These are phyloP conservation scores for Geranium incanum DNA, from an alignment of 441 rosid species.

Conservation along the genomic window DNA sequence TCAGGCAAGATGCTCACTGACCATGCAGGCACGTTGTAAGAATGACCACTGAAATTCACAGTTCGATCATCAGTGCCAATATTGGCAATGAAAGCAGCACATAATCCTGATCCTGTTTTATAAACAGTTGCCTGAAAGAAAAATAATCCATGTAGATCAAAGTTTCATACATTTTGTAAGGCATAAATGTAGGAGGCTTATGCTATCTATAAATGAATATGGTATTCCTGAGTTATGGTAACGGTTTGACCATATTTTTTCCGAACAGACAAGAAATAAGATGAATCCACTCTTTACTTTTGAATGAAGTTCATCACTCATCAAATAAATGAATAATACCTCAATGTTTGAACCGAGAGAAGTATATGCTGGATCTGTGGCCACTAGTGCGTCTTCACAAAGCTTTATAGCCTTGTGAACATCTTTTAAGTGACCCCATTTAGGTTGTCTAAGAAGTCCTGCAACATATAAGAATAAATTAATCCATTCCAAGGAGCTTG, in stretches of 20 bases:
- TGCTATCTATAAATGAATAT: background rate
- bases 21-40: conserved; percentile 63
- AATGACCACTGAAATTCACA: conserved; percentile 47
- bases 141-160: conserved; percentile 1
- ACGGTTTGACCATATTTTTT: background rate
- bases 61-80: conserved; percentile 40
- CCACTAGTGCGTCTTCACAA: conserved; percentile 51
- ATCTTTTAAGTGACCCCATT: conserved; percentile 68
- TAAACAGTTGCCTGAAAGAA: conserved; percentile 53
- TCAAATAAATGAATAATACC: conserved; percentile 27
- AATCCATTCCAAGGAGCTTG: background rate
- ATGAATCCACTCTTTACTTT: background rate
- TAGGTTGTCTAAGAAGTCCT: conserved; percentile 65
- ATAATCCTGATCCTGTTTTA: conserved; percentile 43
- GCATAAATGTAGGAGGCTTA: background rate
- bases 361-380: conserved; percentile 47
- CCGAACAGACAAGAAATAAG: background rate
- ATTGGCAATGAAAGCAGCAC: conserved; percentile 73
- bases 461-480: conserved; percentile 18
- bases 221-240: background rate
- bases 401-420: conserved; percentile 68
- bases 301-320: background rate
- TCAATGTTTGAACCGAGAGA: conserved; percentile 55
- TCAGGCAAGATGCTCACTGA: conserved; percentile 80
- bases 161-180: background rate